Evolutionary conservation across 1,139 yeast species (phyloP), one percentile per base, ranked within the genome.

Genomic region (Saccharomyces hybrid): DNA sequence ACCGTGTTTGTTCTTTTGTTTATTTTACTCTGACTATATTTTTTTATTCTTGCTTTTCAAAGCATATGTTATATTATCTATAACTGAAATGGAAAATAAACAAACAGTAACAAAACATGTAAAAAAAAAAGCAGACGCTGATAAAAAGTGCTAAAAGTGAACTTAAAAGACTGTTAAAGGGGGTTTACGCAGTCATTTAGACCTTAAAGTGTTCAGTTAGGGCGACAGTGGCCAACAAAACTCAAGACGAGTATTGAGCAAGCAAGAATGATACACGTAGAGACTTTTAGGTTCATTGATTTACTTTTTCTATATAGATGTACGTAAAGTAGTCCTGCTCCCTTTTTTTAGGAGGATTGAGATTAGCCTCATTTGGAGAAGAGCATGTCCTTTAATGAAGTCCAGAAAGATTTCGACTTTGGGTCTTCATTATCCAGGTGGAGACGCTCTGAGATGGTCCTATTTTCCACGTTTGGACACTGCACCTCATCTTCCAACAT

Each of bases 121-220:
- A 38, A 16, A 8, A 38, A 38, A 9, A 12, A 38, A 38, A 2
- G 2, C 19, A 38, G 26, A 24, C 7, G 26, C 2, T 24, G 6
- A 16, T 16, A 8, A 38, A 7, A 38, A n/a, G 26, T 24, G 26
- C 26, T 24, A 0, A 24, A 24, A 24, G 26, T 24, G 26, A 24
- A 24, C 7, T 4, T 24, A 24, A 24, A 24, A 24, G 5, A 24
- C 26, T 24, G 0, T 1, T 24, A 24, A 24, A 24, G 26, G 5
- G 26, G 91, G 60, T 85, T 79, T 63, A 72, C 85, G 63, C 91
- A 86, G 61, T 29, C 24, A 5, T 29, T 31, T 16, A 19, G 11
- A 21, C 7, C 28, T 9, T 21, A 42, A 4, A 29, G 4, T 19
- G 19, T 50, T 19, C 26, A 24, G 26, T 5, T 24, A 24, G 26